Conservation (phyloP, 139 green algal species). For the Pedinophyceae sp. region DNA sequence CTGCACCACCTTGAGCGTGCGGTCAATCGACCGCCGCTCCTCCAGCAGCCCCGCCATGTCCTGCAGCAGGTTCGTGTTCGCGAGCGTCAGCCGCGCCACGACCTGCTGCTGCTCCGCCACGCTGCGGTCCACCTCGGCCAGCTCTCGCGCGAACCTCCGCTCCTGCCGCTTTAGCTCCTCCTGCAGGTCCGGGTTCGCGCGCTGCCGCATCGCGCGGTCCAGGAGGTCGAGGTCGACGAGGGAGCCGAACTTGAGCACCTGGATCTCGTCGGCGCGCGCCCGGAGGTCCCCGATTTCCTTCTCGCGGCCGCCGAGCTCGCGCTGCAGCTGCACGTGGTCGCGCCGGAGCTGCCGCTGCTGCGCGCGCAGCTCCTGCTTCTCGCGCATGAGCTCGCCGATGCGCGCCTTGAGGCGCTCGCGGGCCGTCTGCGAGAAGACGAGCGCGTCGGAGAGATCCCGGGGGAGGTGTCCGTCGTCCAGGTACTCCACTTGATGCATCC, state of each 20-base stretch:
- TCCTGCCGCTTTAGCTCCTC: slow-evolving; percentile 31
- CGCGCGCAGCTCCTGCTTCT: slow-evolving; percentile 35
- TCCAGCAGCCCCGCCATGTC: slow-evolving; percentile 31
- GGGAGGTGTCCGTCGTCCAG: slow-evolving; percentile 39
- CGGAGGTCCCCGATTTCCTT: too few species aligned
- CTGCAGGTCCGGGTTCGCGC: slow-evolving; percentile 38
- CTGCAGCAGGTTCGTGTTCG: slow-evolving; percentile 50
- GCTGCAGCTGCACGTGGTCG: slow-evolving; percentile 42
- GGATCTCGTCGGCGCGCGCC: too few species aligned
- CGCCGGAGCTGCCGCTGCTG: slow-evolving; percentile 38
- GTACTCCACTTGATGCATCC: slow-evolving; percentile 33
- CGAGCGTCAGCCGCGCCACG: slow-evolving; percentile 19
- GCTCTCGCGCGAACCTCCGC: neutral
- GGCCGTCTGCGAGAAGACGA: slow-evolving; percentile 31
- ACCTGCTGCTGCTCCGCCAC: neutral
- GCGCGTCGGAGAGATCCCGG: slow-evolving; percentile 27
- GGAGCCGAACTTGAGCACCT: slow-evolving; percentile 63
- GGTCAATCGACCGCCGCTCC: slow-evolving; percentile 30
- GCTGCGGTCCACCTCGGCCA: neutral
- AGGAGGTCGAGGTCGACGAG: slow-evolving; percentile 51
- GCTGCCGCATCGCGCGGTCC: slow-evolving; percentile 32
- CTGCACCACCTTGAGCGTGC: slow-evolving; percentile 23
- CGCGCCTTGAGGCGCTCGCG: slow-evolving; percentile 3
- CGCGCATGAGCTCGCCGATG: slow-evolving; percentile 36
- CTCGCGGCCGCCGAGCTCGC: too few species aligned